These are phyloP conservation scores for Petrea volubilis DNA, from an alignment of 257 asterid species.

Conservation along the genomic window DNA sequence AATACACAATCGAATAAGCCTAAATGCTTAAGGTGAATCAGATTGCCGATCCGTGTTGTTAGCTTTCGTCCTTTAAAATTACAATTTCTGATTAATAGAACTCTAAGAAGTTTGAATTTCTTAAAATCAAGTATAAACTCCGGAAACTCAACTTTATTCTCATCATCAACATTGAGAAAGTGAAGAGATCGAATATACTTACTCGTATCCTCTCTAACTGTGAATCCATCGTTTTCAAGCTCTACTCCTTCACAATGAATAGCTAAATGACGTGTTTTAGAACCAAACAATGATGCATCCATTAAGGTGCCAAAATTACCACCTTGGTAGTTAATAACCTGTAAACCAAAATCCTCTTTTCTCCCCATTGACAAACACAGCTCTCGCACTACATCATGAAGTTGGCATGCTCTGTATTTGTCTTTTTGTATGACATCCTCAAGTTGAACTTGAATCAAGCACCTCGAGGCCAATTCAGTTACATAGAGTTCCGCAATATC, in stretches of 20 bases:
- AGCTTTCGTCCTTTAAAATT: background rate
- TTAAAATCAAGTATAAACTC: background rate
- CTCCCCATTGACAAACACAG: background rate
- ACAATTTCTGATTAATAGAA: background rate
- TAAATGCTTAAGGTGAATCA: conserved; percentile 13
- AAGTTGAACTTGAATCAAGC: conserved; percentile 4
- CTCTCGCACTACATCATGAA: conserved; percentile 19
- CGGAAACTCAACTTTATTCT: background rate
- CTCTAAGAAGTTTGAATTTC: conserved; percentile 1
- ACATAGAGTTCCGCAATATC: background rate
- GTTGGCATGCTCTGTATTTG: background rate
- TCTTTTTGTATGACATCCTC: background rate
- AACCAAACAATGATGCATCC: background rate
- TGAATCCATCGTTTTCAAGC: background rate
- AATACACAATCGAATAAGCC: background rate
- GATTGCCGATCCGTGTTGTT: background rate
- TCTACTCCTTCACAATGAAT: background rate
- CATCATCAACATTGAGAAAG: background rate
- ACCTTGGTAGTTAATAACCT: background rate
- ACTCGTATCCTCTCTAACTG: no score
- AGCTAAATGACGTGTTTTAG: conserved; percentile 2
- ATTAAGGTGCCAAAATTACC: background rate
- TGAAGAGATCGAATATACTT: no score
- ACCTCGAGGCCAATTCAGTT: conserved; percentile 20
- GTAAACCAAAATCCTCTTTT: background rate